phyloP scores from a whole-genome alignment of 148 eudicot genomes.

The Chenopodium berlandieri region DNA sequence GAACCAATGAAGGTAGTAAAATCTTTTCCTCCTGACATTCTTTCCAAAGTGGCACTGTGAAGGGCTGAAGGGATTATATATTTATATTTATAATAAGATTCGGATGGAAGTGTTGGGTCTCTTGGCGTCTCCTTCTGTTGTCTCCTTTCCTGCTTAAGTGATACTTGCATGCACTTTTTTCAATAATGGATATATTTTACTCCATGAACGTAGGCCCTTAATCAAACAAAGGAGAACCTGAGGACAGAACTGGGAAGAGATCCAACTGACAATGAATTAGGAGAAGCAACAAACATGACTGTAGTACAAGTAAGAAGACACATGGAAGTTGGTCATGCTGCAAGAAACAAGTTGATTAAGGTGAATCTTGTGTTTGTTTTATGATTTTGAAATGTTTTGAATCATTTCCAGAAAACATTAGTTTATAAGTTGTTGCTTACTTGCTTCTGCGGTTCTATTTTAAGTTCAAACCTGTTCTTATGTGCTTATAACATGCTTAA shows the following conservation, averaged over 20 bases:
- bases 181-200: background rate
- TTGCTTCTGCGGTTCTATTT: background rate
- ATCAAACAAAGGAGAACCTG: conserved; percentile 61
- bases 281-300: conserved; percentile 61
- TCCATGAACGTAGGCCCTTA: conserved; percentile 39
- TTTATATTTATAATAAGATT: background rate
- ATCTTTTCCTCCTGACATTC: background rate
- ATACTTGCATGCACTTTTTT: background rate
- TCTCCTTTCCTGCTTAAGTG: background rate
- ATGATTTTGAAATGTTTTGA: background rate
- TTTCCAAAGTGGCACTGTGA: background rate
- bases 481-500: background rate
- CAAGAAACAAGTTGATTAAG: conserved; percentile 88
- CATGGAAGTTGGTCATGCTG: conserved; percentile 76
- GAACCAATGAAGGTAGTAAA: conserved; percentile 91
- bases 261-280: conserved; percentile 71
- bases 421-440: background rate
- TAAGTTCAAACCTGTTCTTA: background rate
- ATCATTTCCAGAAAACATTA: background rate
- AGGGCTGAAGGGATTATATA: background rate
- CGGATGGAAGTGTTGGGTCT: background rate
- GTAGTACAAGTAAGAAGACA: conserved; percentile 45
- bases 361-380: conserved; percentile 30
- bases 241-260: conserved; percentile 61
- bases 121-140: background rate